Evolutionary conservation across 768 basidiomycete species (phyloP).

Genomic region (Tylopilus sp.): DNA sequence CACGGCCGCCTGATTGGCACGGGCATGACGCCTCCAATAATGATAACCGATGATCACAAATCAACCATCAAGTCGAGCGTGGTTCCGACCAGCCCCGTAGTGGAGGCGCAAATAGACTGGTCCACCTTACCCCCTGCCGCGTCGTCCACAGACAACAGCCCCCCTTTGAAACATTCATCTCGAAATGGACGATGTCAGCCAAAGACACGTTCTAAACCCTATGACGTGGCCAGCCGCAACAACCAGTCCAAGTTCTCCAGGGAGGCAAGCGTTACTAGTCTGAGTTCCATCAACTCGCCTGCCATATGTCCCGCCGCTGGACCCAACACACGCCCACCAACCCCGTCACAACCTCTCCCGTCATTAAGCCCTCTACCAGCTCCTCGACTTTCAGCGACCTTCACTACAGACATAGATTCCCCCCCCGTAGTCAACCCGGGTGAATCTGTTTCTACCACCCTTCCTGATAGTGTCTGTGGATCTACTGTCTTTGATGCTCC

Average conservation of each 20-base stretch:
- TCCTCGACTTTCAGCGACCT: conserved; percentile 5
- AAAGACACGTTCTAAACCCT: conserved; percentile 70
- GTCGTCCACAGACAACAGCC: conserved; percentile 31
- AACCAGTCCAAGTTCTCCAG: conserved; percentile 46
- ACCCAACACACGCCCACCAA: conserved; percentile 31
- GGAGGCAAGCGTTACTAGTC: conserved; percentile 53
- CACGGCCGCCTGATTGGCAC: conserved; percentile 76
- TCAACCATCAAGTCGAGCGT: conserved; percentile 43
- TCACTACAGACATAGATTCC: conserved; percentile 6
- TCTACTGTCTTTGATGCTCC: conserved; percentile 15
- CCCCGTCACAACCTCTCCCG: conserved; percentile 23
- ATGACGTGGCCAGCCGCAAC: conserved; percentile 41
- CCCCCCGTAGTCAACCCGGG: conserved; percentile 3
- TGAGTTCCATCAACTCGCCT: conserved; percentile 44
- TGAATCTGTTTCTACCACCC: conserved; percentile 9
- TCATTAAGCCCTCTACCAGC: conserved; percentile 12
- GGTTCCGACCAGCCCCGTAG: conserved; percentile 32
- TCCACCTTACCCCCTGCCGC: conserved; percentile 30
- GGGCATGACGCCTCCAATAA: conserved; percentile 84
- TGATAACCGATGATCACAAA: conserved; percentile 99
- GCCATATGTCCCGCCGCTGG: conserved; percentile 35
- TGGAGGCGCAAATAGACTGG: conserved; percentile 50
- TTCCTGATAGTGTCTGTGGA: conserved; percentile 4
- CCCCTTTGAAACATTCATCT: conserved; percentile 45
- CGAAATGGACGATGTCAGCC: conserved; percentile 42